Percentiles rank a stretch among this genome's conserved stretches.
These are phyloP conservation scores for Suhomyces xylopsoci DNA, from an alignment of 805 yeast genomes.

Conservation along the genomic window DNA sequence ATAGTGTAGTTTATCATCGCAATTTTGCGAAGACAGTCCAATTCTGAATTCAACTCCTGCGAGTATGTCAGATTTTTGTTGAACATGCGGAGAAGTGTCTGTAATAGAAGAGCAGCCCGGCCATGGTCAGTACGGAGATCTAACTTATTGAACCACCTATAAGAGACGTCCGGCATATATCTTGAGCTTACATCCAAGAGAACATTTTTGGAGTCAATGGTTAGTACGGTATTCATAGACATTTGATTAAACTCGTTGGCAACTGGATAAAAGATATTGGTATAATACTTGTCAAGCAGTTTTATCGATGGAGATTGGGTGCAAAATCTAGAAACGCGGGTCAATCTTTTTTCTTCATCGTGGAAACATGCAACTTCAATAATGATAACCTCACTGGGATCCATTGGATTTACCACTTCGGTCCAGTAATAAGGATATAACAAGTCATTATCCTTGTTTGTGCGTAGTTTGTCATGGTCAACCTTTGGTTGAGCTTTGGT, in stretches of 20 bases:
- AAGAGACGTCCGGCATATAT: conserved; percentile 29
- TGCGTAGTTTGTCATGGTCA: conserved; percentile 15
- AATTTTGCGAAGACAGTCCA: conserved; percentile 16
- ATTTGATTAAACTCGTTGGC: conserved; percentile 22
- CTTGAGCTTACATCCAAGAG: conserved; percentile 29
- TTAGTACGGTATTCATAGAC: conserved; percentile 29
- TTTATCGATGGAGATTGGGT: neutral
- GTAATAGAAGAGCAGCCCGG: conserved; percentile 20
- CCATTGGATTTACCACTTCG: conserved; percentile 30
- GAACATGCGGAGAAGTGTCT: conserved; percentile 21
- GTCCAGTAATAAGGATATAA: conserved; percentile 38
- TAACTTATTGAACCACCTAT: conserved; percentile 25
- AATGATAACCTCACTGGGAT: conserved; percentile 21
- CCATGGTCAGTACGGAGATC: conserved; percentile 29
- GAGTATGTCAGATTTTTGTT: conserved; percentile 10
- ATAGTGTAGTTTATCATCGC: conserved; percentile 23
- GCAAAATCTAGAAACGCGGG: conserved; percentile 16
- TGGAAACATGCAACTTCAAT: conserved; percentile 29
- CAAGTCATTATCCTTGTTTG: conserved; percentile 29
- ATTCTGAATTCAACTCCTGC: conserved; percentile 13
- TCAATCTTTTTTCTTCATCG: conserved; percentile 24
- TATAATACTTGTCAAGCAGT: conserved; percentile 6
- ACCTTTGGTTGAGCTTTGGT: conserved; percentile 21
- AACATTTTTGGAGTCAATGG: conserved; percentile 14
- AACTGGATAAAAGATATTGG: conserved; percentile 19